Percentiles rank a stretch among this genome's conserved stretches.
Evolutionary conservation across 306 rosid genomes (phyloP).

Genomic region (Cucurbita pepo): DNA sequence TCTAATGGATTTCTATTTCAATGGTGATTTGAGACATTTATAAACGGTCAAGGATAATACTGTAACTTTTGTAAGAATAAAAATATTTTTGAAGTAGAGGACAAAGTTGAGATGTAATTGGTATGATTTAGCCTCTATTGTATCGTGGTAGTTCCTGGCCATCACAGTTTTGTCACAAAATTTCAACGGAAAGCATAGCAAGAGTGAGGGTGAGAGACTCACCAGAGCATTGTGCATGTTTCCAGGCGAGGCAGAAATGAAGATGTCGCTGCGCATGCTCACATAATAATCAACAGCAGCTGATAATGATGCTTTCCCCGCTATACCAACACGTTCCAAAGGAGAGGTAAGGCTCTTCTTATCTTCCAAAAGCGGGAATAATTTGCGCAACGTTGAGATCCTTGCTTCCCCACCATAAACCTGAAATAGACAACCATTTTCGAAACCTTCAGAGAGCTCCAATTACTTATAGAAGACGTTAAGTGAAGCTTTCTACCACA

Average conservation of each 20-base stretch:
- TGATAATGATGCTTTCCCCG: conserved; percentile 74
- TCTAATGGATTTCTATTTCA: neutral
- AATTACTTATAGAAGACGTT: neutral
- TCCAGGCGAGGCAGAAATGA: conserved; percentile 96
- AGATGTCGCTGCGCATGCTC: conserved; percentile 74
- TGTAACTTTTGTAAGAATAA: too few species aligned
- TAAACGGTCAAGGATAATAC: neutral
- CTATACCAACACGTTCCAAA: conserved; percentile 42
- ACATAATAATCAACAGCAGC: conserved; percentile 89
- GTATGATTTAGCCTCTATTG: neutral
- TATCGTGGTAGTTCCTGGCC: neutral
- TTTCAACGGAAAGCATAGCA: neutral
- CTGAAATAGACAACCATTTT: conserved; percentile 1
- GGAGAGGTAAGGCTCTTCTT: conserved; percentile 68
- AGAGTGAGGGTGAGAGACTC: conserved; percentile 1
- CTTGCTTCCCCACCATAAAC: conserved; percentile 88
- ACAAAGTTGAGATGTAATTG: too few species aligned
- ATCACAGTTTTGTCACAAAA: neutral
- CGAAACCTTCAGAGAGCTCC: neutral
- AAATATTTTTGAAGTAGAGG: too few species aligned
- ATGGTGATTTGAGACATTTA: too few species aligned
- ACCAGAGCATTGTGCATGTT: conserved; percentile 98
- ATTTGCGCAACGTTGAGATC: conserved; percentile 50
- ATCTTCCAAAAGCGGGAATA: conserved; percentile 79
- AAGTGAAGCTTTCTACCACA: neutral